Percentiles rank a stretch among this genome's conserved stretches.
Evolutionary conservation across 805 yeast species (phyloP).

Genomic region (Pichia rugopelliculosa): DNA sequence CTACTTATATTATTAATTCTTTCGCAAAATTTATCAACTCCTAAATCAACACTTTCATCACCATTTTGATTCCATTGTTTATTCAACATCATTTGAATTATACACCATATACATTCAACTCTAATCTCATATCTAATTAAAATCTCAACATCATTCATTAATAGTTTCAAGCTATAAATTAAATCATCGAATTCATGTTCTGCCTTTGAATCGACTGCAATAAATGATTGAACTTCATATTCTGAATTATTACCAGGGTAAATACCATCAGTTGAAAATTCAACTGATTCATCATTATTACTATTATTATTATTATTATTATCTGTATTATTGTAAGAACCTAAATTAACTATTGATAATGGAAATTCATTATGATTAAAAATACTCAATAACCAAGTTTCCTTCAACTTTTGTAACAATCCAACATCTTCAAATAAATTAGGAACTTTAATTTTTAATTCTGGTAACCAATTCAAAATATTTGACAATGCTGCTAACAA

Average conservation of each 20-base stretch:
- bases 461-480: constrained; percentile 55
- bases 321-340: neutral
- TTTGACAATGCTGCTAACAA: constrained; percentile 49
- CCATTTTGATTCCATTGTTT: constrained; percentile 8
- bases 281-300: neutral
- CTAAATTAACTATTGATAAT: constrained; percentile 3
- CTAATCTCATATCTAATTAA: constrained; percentile 53
- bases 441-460: constrained; percentile 36
- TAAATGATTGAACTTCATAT: constrained; percentile 8
- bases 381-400: constrained; percentile 24
- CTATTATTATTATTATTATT: neutral
- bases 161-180: constrained; percentile 28
- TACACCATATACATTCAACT: constrained; percentile 14
- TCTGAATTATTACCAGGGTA: neutral
- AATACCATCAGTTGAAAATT: neutral
- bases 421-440: constrained; percentile 10
- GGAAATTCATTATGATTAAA: constrained; percentile 6
- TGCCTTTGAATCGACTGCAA: constrained; percentile 25
- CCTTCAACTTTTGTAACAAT: constrained; percentile 19
- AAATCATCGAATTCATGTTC: constrained; percentile 32
- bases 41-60: constrained; percentile 12
- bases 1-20: constrained; percentile 10
- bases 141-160: constrained; percentile 34
- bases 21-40: constrained; percentile 14
- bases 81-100: constrained; percentile 10